Evolutionary conservation across 805 yeast genomes (phyloP), one percentile per base, ranked within the genome.

Genomic region (Saturnispora bothae): DNA sequence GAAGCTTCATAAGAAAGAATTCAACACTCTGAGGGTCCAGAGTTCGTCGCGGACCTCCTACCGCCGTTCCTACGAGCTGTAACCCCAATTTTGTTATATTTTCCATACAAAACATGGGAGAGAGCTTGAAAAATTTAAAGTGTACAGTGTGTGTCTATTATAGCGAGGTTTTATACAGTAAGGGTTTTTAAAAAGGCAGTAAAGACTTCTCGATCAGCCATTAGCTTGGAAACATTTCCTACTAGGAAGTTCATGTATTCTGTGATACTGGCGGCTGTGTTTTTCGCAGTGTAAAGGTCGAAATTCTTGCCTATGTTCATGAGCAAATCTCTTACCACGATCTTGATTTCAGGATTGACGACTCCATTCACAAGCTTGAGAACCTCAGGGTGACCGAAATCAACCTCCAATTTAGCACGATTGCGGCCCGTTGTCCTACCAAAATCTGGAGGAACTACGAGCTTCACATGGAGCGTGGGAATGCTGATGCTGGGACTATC

Each of bases 1-100:
- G 53, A 27, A 56, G 25, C 20, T 40, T 53, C 21, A 63, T 55
- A 7, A 73, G 59, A 49, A 63, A 73, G 48, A 62, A 65, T 36
- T 64, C 69, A 0, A 76, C 75, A 7, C 66, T 34, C 3, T 20
- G 22, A 33, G 34, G 31, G 23, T 39, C 35, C 30, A 33, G 38
- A 28, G 28, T 18, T 17, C 18, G n/a, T 15, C 26, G 30, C 14
- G 27, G 15, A 13, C 15, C 4, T 27, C 28, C 13, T n/a, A 27
- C 41, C 1, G 59, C 62, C 30, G 33, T 45, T 2, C 61, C 63
- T 2, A 56, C 61, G 3, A 58, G 40, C 6, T 47, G 57, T 13
- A 57, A 42, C 1, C 63, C 63, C n/a, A 55, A 17, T 14, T 43
- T 38, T 5, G 50, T 49, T 10, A 56, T 58, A 31, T 54, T 19